phyloP scores from a whole-genome alignment of 2,329 filamentous ascomycete species.

The Diplocarpon mali region DNA sequence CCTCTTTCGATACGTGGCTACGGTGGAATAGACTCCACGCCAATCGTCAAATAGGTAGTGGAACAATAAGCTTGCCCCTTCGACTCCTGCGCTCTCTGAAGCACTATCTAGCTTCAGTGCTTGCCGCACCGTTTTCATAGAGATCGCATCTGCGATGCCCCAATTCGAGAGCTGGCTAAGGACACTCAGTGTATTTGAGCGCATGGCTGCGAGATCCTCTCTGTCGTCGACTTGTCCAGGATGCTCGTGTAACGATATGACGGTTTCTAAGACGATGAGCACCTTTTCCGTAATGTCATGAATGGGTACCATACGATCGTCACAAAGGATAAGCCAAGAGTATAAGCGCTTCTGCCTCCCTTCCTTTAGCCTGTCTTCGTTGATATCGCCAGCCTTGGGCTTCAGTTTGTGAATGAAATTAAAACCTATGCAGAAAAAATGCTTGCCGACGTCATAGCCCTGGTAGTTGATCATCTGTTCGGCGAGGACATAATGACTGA shows the following conservation, averaged over 20 bases:
- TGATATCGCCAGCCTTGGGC: conserved; percentile 22
- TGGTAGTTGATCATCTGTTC: conserved; percentile 68
- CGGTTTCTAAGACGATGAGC: conserved; percentile 39
- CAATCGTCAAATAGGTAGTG: conserved; percentile 60
- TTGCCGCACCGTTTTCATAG: conserved; percentile 24
- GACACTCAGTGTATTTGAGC: conserved; percentile 48
- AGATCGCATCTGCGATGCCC: conserved; percentile 27
- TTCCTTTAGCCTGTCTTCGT: conserved; percentile 28
- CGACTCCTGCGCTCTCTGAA: conserved; percentile 27
- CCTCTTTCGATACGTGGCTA: conserved; percentile 35
- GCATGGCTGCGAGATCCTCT: conserved; percentile 27
- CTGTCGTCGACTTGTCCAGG: conserved; percentile 28
- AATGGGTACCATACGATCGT: conserved; percentile 40
- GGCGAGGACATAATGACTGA: conserved; percentile 39
- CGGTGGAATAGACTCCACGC: conserved; percentile 44
- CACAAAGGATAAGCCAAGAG: conserved; percentile 61
- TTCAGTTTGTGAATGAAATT: conserved; percentile 46
- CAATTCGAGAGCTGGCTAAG: conserved; percentile 49
- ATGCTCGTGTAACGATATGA: conserved; percentile 58
- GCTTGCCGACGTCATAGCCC: conserved; percentile 56
- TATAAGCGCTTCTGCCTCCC: conserved; percentile 41
- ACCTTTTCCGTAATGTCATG: neutral
- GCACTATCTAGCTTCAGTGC: conserved; percentile 23
- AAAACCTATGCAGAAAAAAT: conserved; percentile 59
- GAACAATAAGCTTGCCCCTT: conserved; percentile 49